Evolutionary conservation across 192 early-diverging fungal species (phyloP).

Genomic region (Kickxella alabastrina): DNA sequence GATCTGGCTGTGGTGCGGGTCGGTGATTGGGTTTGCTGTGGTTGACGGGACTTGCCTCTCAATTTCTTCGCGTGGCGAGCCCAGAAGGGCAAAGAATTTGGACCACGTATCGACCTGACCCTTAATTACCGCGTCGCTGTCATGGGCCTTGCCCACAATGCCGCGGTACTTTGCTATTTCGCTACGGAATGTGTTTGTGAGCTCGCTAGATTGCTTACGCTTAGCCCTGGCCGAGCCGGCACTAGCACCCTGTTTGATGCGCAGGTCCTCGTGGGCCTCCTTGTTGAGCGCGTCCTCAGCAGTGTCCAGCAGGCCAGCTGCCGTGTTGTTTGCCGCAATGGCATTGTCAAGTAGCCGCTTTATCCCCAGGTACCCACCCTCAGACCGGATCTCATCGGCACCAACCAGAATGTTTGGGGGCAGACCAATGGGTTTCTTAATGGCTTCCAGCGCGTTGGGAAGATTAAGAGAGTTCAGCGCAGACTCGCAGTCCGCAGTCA

Average conservation of each 20-base stretch:
- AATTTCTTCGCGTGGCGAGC: slow-evolving; percentile 45
- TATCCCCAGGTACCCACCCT: slow-evolving; percentile 65
- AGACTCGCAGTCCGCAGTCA: slow-evolving; percentile 65
- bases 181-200: slow-evolving; percentile 29
- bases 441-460: slow-evolving; percentile 65
- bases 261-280: slow-evolving; percentile 38
- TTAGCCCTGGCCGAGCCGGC: slow-evolving; percentile 5
- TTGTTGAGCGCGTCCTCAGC: slow-evolving; percentile 29
- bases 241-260: slow-evolving; percentile 9
- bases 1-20: slow-evolving; percentile 60
- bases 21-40: slow-evolving; percentile 53
- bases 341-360: slow-evolving; percentile 60
- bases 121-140: slow-evolving; percentile 64
- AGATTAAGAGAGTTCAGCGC: slow-evolving; percentile 67
- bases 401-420: slow-evolving; percentile 67
- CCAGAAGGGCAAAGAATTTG: slow-evolving; percentile 34
- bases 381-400: slow-evolving; percentile 68
- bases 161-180: slow-evolving; percentile 55
- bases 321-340: slow-evolving; percentile 52
- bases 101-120: slow-evolving; percentile 45
- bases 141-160: slow-evolving; percentile 64
- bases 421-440: slow-evolving; percentile 71
- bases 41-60: slow-evolving; percentile 61
- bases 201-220: slow-evolving; percentile 22
- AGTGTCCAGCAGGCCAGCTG: slow-evolving; percentile 61